Base-by-base conservation (phyloP, 2,329 filamentous ascomycete species). In the Colletotrichum orbiculare region DNA sequence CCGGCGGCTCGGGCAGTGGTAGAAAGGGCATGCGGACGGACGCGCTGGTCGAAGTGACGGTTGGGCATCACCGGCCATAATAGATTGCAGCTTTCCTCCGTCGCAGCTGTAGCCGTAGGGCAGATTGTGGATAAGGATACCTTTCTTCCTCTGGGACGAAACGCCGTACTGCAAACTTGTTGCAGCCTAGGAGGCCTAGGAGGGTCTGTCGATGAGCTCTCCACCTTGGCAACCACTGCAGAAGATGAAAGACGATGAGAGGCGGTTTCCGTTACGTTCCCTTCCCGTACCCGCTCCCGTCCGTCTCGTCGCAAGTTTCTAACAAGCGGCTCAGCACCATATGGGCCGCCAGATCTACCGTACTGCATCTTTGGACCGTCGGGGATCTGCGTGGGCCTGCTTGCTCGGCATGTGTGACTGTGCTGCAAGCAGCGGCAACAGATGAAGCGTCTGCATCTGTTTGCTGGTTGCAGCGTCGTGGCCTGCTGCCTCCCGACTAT, bases 1-100 rank as follows among this genome's bases (percentile, higher is more conserved):
- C 50, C 50, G 62, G 57, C 50, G 60, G 43, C 35, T 10, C 41
- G 25, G 45, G 50, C 25, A 45, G 50, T 52, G 55, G 37, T 49
- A 56, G 48, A 35, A 46, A 55, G 60, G 60, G 49, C 56, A 60
- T 45, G 41, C 53, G 33, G 45, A 50, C 53, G 33, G 45, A 50
- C 12, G 37, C 35, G 25, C 58, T 56, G 57, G 62, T 47, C 58
- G 46, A 53, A 50, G 58, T 62, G 62, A 52, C 62, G 46, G 62
- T 62, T 65, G 62, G 58, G 58, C 62, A 58, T 65, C 59, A 65
- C 52, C 58, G 52, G 46, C 35, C 39, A 15, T 52, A 25, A 42
- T 46, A 47, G 52, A 33, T 60, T 49, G 60, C 25, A 33, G 52
- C 52, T 12, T 37, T 54, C 43, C n/a, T n/a, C 55, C 42, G 48